phyloP scores from a whole-genome alignment of 805 yeast genomes.

The Teunomyces panamensis region DNA sequence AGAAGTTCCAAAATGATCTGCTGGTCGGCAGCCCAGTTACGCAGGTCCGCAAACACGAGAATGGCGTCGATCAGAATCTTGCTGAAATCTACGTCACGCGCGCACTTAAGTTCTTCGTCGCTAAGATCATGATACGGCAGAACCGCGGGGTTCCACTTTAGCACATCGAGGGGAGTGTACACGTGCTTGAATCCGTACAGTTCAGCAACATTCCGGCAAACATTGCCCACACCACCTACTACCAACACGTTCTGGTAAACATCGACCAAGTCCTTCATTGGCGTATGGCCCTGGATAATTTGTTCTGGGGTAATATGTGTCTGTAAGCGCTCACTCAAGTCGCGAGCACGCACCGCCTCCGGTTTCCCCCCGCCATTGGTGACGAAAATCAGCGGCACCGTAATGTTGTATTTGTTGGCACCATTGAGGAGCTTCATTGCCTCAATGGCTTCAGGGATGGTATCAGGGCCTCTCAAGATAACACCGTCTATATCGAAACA shows the following conservation, averaged over 20 bases:
- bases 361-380: slow-evolving; percentile 93
- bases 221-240: slow-evolving; percentile 86
- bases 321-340: slow-evolving; percentile 59
- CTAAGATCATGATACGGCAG: slow-evolving; percentile 78
- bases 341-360: slow-evolving; percentile 70
- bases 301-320: slow-evolving; percentile 68
- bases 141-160: slow-evolving; percentile 85
- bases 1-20: slow-evolving; percentile 83
- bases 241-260: slow-evolving; percentile 72
- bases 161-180: slow-evolving; percentile 75
- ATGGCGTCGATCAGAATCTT: slow-evolving; percentile 73
- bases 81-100: slow-evolving; percentile 61
- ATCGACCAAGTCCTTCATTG: slow-evolving; percentile 78
- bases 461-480: slow-evolving; percentile 77
- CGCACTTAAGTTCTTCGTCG: slow-evolving; percentile 61
- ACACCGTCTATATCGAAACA: slow-evolving; percentile 95
- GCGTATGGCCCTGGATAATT: slow-evolving; percentile 91
- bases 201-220: slow-evolving; percentile 78
- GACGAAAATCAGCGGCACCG: slow-evolving; percentile 79
- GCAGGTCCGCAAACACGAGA: slow-evolving; percentile 84
- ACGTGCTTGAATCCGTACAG: slow-evolving; percentile 83
- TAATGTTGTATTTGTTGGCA: slow-evolving; percentile 70
- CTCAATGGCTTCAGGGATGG: slow-evolving; percentile 74
- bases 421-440: slow-evolving; percentile 76
- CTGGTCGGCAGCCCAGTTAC: slow-evolving; percentile 92